These are phyloP conservation scores for Nothophaeocryptopus gaeumannii DNA, from an alignment of 2,329 filamentous ascomycete genomes.

Conservation along the genomic window DNA sequence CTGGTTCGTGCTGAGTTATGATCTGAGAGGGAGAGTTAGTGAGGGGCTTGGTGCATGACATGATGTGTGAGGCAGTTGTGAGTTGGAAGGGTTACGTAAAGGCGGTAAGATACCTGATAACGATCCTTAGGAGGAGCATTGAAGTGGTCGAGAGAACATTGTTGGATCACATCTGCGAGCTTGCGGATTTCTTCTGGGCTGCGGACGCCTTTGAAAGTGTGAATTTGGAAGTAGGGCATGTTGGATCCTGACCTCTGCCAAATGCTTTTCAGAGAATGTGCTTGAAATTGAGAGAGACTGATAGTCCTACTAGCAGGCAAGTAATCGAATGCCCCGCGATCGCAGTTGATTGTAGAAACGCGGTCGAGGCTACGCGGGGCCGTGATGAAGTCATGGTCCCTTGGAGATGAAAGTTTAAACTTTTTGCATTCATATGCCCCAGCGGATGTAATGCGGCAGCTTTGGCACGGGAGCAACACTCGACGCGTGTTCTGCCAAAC, in stretches of 20 bases:
- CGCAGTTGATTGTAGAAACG: no score
- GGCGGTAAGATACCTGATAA: constrained; percentile 27
- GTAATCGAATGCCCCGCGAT: no score
- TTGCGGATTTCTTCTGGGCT: constrained; percentile 30
- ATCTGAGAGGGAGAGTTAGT: constrained; percentile 18
- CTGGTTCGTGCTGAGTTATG: constrained; percentile 35
- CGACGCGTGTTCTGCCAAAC: no score
- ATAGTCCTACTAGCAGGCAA: no score
- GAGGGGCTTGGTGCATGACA: not conserved
- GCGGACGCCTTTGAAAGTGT: constrained; percentile 29
- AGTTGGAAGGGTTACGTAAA: no score
- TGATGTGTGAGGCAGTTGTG: not conserved
- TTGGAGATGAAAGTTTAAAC: not conserved
- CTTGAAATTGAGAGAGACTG: no score
- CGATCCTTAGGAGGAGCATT: constrained; percentile 31
- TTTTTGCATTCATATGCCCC: not conserved
- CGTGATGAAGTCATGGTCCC: constrained; percentile 6
- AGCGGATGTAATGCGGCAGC: no score
- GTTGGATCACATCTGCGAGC: constrained; percentile 31
- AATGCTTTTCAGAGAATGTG: not conserved
- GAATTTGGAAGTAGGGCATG: constrained; percentile 36
- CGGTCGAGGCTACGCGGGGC: no score
- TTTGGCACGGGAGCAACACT: no score
- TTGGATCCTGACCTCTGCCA: no score
- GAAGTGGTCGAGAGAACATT: constrained; percentile 31